phyloP scores from a whole-genome alignment of 1,139 yeast species.

The Geotrichum australiense region DNA sequence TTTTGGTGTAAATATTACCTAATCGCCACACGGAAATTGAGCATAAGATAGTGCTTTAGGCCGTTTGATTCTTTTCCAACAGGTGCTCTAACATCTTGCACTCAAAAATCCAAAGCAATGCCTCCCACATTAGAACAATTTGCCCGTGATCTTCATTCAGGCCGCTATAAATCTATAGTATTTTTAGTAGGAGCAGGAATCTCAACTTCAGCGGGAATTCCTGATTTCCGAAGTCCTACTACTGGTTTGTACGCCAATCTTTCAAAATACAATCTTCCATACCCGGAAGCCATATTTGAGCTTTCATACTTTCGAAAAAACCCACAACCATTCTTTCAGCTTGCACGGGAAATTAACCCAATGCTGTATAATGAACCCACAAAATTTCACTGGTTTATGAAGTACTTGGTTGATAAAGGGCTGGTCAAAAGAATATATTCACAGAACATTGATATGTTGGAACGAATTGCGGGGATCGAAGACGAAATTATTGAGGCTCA shows the following conservation, averaged over 20 bases:
- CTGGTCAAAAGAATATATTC: constrained; percentile 68
- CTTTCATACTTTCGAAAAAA: constrained; percentile 66
- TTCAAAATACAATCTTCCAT: constrained; percentile 67
- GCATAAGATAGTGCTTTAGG: background rate
- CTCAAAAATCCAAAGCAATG: background rate
- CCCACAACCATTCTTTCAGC: constrained; percentile 77
- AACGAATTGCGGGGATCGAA: constrained; percentile 73
- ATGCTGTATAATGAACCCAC: constrained; percentile 78
- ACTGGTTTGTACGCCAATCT: constrained; percentile 87
- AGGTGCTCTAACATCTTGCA: background rate
- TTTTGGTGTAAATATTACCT: no score
- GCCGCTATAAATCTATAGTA: constrained; percentile 30
- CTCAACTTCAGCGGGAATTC: constrained; percentile 89
- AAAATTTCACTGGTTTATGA: constrained; percentile 65
- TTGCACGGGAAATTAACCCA: constrained; percentile 82
- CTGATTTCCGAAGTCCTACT: constrained; percentile 86
- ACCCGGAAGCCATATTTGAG: constrained; percentile 93
- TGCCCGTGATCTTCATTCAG: constrained; percentile 25
- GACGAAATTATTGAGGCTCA: constrained; percentile 80
- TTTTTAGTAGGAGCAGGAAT: constrained; percentile 81
- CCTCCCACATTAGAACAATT: constrained; percentile 23
- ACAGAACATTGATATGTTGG: constrained; percentile 89
- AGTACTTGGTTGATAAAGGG: constrained; percentile 56
- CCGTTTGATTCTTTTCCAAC: background rate
- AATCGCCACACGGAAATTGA: no score